A percentile compares a stretch with the other conserved stretches of the same genome.
Conservation (phyloP, 2,329 filamentous ascomycete genomes). For the Lomentospora prolificans region DNA sequence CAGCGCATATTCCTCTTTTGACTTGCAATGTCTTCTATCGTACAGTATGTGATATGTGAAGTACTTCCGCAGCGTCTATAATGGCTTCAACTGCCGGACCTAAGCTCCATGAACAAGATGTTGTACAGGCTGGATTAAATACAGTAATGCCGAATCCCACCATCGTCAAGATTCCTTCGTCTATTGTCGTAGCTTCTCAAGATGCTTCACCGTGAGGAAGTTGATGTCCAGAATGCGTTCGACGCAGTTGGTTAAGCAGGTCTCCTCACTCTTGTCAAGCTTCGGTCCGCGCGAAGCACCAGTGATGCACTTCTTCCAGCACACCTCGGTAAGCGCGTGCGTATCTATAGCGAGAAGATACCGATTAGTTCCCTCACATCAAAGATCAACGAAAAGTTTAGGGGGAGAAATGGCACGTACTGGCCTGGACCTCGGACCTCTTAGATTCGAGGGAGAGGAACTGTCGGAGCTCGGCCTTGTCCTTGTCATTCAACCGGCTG, state of each 20-base stretch:
- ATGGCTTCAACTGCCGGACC: neutral
- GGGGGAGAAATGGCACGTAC: constrained; percentile 36
- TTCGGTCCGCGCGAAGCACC: constrained; percentile 59
- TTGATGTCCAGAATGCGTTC: constrained; percentile 89
- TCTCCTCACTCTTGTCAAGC: constrained; percentile 69
- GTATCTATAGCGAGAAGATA: constrained; percentile 30
- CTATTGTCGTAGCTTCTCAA: constrained; percentile 48
- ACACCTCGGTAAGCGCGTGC: constrained; percentile 57
- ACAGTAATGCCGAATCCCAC: neutral
- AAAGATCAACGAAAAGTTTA: neutral
- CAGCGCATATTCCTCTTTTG: neutral
- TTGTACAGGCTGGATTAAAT: neutral
- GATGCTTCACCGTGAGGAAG: constrained; percentile 71
- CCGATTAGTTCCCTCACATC: neutral
- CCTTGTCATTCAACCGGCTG: constrained; percentile 64
- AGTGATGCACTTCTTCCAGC: constrained; percentile 91
- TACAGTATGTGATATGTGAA: neutral
- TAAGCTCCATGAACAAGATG: neutral
- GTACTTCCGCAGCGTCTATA: neutral
- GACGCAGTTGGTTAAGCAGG: constrained; percentile 85
- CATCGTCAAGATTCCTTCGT: neutral
- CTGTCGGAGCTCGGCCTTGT: constrained; percentile 80
- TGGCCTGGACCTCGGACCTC: constrained; percentile 57
- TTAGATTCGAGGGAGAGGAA: constrained; percentile 79
- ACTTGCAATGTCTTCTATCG: neutral